phyloP scores from a whole-genome alignment of 2,329 filamentous ascomycete species.

The Didymella keratinophila region DNA sequence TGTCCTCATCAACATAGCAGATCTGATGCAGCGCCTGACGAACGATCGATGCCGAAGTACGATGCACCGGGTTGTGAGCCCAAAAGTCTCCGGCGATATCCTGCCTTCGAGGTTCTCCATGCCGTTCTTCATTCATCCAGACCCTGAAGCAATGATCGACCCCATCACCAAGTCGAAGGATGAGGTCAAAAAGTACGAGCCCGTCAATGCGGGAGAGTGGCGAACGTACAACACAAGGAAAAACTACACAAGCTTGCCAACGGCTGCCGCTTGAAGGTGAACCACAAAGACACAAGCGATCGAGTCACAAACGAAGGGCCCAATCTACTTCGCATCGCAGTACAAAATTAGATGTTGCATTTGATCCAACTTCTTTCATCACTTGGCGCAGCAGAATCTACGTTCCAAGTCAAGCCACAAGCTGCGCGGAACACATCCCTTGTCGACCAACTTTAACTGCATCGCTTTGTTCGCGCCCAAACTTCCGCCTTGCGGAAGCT shows the following conservation, averaged over 20 bases:
- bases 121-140: slow-evolving; percentile 50
- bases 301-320: background rate
- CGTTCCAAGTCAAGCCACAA: slow-evolving; percentile 18
- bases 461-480: slow-evolving; percentile 28
- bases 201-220: slow-evolving; percentile 49
- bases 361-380: background rate
- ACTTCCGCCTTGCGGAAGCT: slow-evolving; percentile 16
- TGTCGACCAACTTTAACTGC: slow-evolving; percentile 6
- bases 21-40: slow-evolving; percentile 34
- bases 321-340: background rate
- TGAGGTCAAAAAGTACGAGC: slow-evolving; percentile 49
- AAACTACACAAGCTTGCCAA: slow-evolving; percentile 29
- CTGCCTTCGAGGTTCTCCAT: slow-evolving; percentile 49
- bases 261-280: slow-evolving; percentile 4
- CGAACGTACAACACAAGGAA: slow-evolving; percentile 44
- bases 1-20: slow-evolving; percentile 38
- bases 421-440: slow-evolving; percentile 14
- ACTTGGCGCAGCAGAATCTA: slow-evolving; percentile 2
- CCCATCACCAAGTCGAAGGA: slow-evolving; percentile 44
- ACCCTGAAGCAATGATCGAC: slow-evolving; percentile 47
- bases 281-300: background rate
- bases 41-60: slow-evolving; percentile 48
- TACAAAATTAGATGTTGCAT: slow-evolving; percentile 2
- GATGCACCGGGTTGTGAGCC: slow-evolving; percentile 49
- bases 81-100: slow-evolving; percentile 35